phyloP scores from a whole-genome alignment of 2,329 filamentous ascomycete species.

The Hymenoscyphus infarciens region DNA sequence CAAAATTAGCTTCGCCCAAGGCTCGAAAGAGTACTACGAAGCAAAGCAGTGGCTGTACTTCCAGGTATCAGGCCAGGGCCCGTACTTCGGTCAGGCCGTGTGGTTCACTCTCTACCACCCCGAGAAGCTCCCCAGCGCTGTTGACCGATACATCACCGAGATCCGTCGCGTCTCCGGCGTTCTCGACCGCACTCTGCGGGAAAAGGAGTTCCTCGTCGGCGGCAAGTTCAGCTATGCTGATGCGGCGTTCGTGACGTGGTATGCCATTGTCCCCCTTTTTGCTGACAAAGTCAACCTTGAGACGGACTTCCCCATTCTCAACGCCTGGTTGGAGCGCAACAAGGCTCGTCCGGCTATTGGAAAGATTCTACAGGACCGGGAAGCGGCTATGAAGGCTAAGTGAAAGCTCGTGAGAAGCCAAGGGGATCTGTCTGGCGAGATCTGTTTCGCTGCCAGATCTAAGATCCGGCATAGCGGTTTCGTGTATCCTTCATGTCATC shows the following conservation, averaged over 20 bases:
- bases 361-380: constrained; percentile 13
- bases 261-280: constrained; percentile 12
- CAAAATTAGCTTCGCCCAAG: constrained; percentile 2
- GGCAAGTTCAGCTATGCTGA: constrained; percentile 40
- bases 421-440: constrained; percentile 8
- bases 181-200: constrained; percentile 39
- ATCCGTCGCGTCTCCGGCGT: constrained; percentile 36
- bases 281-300: constrained; percentile 28
- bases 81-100: constrained; percentile 38
- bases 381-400: constrained; percentile 14
- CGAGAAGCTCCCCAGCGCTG: constrained; percentile 42
- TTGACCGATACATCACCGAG: constrained; percentile 43
- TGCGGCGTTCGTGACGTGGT: constrained; percentile 17
- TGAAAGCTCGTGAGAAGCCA: constrained; percentile 8
- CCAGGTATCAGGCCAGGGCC: constrained; percentile 38
- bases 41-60: constrained; percentile 40
- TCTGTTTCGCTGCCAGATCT: background rate
- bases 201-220: constrained; percentile 38
- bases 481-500: too few species aligned
- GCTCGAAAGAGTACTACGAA: constrained; percentile 30
- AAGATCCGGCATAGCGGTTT: too few species aligned
- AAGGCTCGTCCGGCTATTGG: constrained; percentile 8
- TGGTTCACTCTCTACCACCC: constrained; percentile 36
- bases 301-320: constrained; percentile 18
- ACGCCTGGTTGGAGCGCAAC: constrained; percentile 38